A percentile compares a stretch with the other conserved stretches of the same genome.
phyloP scores from a whole-genome alignment of 148 eudicot genomes.

The Linanthus parryae region DNA sequence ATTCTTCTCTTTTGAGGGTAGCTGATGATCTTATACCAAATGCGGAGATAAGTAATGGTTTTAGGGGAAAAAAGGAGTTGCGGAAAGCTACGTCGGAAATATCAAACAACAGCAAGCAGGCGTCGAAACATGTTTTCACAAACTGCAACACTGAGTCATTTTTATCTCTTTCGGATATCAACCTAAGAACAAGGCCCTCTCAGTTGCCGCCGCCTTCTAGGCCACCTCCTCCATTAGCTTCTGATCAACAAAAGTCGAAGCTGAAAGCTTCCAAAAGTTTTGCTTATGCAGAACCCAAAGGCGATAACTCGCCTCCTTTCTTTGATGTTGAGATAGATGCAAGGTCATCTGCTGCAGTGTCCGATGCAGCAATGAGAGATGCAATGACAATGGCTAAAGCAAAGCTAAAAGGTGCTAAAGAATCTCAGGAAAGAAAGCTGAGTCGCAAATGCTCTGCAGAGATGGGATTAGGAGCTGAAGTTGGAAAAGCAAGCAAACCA shows the following conservation, averaged over 20 bases:
- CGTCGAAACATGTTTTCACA: slow-evolving; percentile 18
- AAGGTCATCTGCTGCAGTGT: slow-evolving; percentile 33
- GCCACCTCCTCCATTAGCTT: slow-evolving; percentile 40
- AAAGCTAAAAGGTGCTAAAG: slow-evolving; percentile 55
- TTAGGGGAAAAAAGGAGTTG: slow-evolving; percentile 24
- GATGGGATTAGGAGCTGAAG: slow-evolving; percentile 13
- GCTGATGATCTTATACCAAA: slow-evolving; percentile 27
- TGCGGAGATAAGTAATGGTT: slow-evolving; percentile 27
- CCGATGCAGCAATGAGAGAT: slow-evolving; percentile 62
- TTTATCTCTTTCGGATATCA: slow-evolving; percentile 48
- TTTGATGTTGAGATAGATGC: slow-evolving; percentile 75
- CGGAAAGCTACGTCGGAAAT: slow-evolving; percentile 34
- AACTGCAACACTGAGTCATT: slow-evolving; percentile 22
- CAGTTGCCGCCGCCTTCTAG: slow-evolving; percentile 55
- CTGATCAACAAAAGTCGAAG: slow-evolving; percentile 22
- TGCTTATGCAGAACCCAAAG: slow-evolving; percentile 31
- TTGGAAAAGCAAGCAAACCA: slow-evolving; percentile 15
- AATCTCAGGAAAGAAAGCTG: slow-evolving; percentile 45
- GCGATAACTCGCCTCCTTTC: slow-evolving; percentile 40
- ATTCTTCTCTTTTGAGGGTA: slow-evolving; percentile 9
- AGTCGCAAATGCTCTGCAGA: slow-evolving; percentile 22
- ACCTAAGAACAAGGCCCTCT: slow-evolving; percentile 54
- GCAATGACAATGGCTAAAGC: slow-evolving; percentile 63
- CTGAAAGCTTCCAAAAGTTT: slow-evolving; percentile 33
- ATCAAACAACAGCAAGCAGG: slow-evolving; percentile 15